phyloP scores from a whole-genome alignment of 1,139 yeast species.

The Meyerozyma sp. region DNA sequence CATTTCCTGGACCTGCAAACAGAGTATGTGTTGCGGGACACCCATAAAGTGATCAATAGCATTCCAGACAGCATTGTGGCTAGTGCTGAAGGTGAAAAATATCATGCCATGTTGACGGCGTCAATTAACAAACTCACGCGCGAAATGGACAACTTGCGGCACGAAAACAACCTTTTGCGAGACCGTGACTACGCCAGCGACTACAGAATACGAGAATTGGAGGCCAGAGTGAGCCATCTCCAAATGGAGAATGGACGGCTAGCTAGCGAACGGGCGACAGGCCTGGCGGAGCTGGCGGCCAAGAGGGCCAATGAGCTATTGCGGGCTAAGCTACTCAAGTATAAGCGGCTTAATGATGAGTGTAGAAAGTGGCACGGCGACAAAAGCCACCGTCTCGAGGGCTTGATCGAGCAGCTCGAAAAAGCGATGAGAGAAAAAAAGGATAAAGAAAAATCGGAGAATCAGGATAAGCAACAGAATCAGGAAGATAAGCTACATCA shows the following conservation, averaged over 20 bases:
- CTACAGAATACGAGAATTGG: constrained; percentile 1
- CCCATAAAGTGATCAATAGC: constrained; percentile 22
- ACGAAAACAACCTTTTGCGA: constrained; percentile 7
- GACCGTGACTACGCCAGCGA: not conserved
- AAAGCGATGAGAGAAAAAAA: not conserved
- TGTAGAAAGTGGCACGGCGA: constrained; percentile 6
- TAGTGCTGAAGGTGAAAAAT: constrained; percentile 24
- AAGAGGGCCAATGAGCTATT: constrained; percentile 25
- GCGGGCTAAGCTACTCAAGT: constrained; percentile 29
- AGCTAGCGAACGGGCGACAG: constrained; percentile 15
- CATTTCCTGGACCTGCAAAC: constrained; percentile 10
- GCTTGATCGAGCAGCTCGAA: not conserved
- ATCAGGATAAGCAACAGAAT: no score
- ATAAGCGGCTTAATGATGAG: constrained; percentile 25
- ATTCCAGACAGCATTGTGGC: constrained; percentile 18
- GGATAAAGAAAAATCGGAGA: no score
- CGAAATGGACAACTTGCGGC: constrained; percentile 16
- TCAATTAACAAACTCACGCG: constrained; percentile 20
- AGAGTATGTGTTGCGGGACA: constrained; percentile 23
- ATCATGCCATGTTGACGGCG: constrained; percentile 15
- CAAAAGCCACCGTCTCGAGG: not conserved
- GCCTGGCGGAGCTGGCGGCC: constrained; percentile 6
- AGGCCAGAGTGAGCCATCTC: constrained; percentile 1
- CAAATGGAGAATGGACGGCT: constrained; percentile 10
- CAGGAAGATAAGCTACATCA: not conserved